These are phyloP conservation scores for Rhizoctonia solani DNA, from an alignment of 1,284 basidiomycete genomes.

Conservation along the genomic window DNA sequence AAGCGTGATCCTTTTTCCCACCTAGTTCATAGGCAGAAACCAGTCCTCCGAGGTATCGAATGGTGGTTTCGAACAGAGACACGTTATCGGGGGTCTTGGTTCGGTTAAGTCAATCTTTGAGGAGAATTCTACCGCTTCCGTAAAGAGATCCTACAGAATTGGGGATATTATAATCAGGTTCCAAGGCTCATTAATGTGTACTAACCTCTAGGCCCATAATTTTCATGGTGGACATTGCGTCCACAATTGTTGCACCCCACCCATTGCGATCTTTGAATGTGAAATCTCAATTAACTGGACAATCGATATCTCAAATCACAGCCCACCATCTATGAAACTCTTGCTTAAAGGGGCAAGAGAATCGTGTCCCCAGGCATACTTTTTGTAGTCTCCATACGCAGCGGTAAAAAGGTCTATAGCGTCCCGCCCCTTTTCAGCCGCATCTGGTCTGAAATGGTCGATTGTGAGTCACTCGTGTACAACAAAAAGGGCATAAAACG, in stretches of 20 bases:
- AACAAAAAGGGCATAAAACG: neutral
- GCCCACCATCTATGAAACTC: conserved; percentile 5
- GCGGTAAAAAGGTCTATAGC: conserved; percentile 11
- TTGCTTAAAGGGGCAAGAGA: conserved; percentile 23
- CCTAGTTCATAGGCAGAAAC: conserved; percentile 85
- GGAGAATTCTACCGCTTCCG: conserved; percentile 57
- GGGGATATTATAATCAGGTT: too few species aligned
- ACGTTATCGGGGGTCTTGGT: conserved; percentile 52
- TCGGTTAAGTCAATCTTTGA: conserved; percentile 58
- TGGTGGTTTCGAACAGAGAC: conserved; percentile 77
- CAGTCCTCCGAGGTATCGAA: conserved; percentile 71
- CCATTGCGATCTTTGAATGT: conserved; percentile 54
- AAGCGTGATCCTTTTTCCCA: conserved; percentile 55
- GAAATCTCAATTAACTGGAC: neutral
- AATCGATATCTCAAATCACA: neutral
- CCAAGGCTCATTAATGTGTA: too few species aligned
- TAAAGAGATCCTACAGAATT: conserved; percentile 56
- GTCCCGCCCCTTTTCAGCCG: conserved; percentile 6
- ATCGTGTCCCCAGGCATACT: conserved; percentile 31
- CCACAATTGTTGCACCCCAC: conserved; percentile 70
- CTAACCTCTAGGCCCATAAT: conserved; percentile 56
- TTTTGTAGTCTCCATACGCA: conserved; percentile 27
- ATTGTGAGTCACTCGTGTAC: neutral
- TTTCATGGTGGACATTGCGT: conserved; percentile 64
- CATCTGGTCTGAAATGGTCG: conserved; percentile 1